Base-by-base conservation (phyloP, 192 early-diverging fungal species). In the Thamnidium elegans region DNA sequence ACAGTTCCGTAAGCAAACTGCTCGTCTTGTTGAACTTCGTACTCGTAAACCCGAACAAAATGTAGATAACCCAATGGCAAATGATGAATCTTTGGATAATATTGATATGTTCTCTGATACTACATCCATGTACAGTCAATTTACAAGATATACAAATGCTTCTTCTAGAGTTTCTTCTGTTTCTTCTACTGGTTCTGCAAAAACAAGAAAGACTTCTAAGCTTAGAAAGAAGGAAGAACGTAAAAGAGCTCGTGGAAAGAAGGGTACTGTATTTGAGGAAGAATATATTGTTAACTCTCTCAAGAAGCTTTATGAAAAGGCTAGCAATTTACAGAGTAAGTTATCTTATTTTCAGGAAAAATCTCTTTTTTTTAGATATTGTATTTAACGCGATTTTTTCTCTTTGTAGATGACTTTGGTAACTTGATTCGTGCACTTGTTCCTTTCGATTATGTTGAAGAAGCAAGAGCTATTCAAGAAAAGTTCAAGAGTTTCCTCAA, bases 81-180 rank as follows among this genome's bases (percentile, higher is more conserved):
- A 71, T 36, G 80, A 86, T 46, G 88, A 89, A 45, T 68, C 78
- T 19, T 66, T 92, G n/a, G 91, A 95, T 58, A 88, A 93, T 69
- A 81, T 96, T 11, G 96, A 99, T 69, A 86, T 95, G 79, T 88
- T 95, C 80, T 95, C 95, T 0, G 96, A 99, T 69, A 96, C 96
- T 6, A 90, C 91, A 4, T 94, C 93, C 5, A 94, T 96, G 92
- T 89, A 87, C 20, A 95, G 91, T 66, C 84, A 87, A 52, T 89
- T 91, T 64, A 96, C 90, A 50, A 84, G 88, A 10, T 89, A 89
- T 60, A 92, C 92, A 7, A 78, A 69, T 7, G 83, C 87, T 8
- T 80, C 84, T 36, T 82, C 86, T 19, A 78, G 85, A 21, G 70
- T 84, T 1, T 84, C 83, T 5, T 83, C 83, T n/a, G 78, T 77